Evolutionary conservation across 2,329 filamentous ascomycete species (phyloP).

Genomic region (Neurospora sp.): DNA sequence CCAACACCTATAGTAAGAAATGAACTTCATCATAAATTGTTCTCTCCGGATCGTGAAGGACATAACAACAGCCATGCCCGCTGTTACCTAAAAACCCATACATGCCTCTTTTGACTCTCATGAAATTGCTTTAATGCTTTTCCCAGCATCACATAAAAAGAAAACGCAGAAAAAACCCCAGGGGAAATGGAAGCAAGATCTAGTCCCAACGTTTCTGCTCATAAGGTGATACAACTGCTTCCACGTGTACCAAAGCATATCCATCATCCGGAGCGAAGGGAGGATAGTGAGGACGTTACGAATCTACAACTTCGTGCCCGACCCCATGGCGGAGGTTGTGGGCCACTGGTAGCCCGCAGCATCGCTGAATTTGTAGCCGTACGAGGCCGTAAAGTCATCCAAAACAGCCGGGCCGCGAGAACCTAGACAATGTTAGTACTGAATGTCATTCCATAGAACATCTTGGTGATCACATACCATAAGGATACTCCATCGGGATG

Average conservation of each 20-base stretch:
- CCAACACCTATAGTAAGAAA: background rate
- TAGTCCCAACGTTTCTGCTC: background rate
- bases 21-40: background rate
- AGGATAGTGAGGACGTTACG: constrained; percentile 24
- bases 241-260: constrained; percentile 5
- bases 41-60: background rate
- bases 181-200: background rate
- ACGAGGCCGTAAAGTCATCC: constrained; percentile 95
- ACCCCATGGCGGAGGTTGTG: constrained; percentile 54
- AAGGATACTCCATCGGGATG: constrained; percentile 98
- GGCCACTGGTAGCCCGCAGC: constrained; percentile 95
- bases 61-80: background rate
- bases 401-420: constrained; percentile 93
- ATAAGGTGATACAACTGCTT: background rate
- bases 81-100: background rate
- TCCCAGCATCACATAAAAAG: background rate
- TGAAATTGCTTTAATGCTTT: background rate
- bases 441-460: background rate
- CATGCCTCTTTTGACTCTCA: background rate
- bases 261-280: background rate
- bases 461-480: constrained; percentile 54
- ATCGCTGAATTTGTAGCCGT: constrained; percentile 98
- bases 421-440: constrained; percentile 43
- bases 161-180: background rate
- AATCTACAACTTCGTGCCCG: constrained; percentile 66